Percentiles rank a stretch among this genome's conserved stretches.
Conservation (phyloP, 768 basidiomycete species). For the Boletus fagicola region DNA sequence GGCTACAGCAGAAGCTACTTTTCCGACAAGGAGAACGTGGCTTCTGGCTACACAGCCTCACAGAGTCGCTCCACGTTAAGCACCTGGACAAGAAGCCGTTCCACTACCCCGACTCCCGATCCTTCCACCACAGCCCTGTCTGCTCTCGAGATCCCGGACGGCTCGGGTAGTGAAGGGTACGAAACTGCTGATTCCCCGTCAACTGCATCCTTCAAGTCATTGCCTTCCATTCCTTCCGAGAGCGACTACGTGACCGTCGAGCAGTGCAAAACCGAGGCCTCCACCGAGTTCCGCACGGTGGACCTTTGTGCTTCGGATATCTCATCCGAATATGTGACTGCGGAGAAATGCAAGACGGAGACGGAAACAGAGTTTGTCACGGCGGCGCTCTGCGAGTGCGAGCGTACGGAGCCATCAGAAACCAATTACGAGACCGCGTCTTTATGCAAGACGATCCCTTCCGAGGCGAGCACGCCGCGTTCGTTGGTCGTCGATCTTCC, state of each 20-base stretch:
- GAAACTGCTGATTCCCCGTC: constrained; percentile 44
- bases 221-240: constrained; percentile 60
- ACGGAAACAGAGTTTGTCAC: constrained; percentile 45
- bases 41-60: constrained; percentile 34
- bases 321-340: constrained; percentile 52
- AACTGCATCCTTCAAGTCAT: constrained; percentile 51
- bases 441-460: constrained; percentile 36
- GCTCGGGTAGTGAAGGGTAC: constrained; percentile 53
- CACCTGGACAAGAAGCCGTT: constrained; percentile 34
- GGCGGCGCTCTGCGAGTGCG: constrained; percentile 42
- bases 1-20: constrained; percentile 38
- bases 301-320: constrained; percentile 41
- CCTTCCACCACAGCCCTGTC: constrained; percentile 32
- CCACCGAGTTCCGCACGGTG: constrained; percentile 50
- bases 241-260: constrained; percentile 45
- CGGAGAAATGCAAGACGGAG: constrained; percentile 44
- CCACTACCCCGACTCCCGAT: constrained; percentile 31
- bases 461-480: constrained; percentile 33
- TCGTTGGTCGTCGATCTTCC: constrained; percentile 39
- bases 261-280: constrained; percentile 40
- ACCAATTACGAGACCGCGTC: constrained; percentile 53
- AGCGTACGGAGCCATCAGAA: constrained; percentile 36
- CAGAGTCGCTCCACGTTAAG: constrained; percentile 35
- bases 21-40: constrained; percentile 60
- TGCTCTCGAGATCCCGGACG: constrained; percentile 30